Conservation (phyloP, 1,139 yeast species). For the Nakaseomyces nivariensis region DNA sequence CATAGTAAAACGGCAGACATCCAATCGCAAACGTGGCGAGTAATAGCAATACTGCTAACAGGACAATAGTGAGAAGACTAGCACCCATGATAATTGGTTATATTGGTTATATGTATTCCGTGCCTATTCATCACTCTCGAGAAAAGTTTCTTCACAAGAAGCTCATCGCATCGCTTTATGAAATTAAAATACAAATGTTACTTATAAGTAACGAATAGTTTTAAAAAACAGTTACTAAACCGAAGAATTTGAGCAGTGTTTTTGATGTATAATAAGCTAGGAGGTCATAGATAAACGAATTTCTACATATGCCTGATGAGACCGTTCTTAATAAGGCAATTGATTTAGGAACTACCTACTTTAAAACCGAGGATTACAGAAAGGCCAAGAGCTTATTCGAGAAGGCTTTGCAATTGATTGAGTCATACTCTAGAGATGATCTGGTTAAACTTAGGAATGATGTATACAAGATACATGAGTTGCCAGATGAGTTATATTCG, state of each 20-base stretch:
- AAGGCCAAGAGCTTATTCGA: constrained; percentile 23
- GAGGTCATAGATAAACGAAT: too few species aligned
- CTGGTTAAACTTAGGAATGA: constrained; percentile 11
- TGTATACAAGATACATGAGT: constrained; percentile 9
- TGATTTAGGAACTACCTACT: constrained; percentile 23
- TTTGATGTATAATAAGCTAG: too few species aligned
- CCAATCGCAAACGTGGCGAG: constrained; percentile 30
- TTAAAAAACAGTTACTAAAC: too few species aligned
- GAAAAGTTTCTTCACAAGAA: too few species aligned
- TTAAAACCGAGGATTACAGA: constrained; percentile 18
- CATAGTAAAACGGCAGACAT: constrained; percentile 28
- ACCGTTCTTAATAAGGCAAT: constrained; percentile 22
- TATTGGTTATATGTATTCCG: too few species aligned
- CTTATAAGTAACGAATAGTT: too few species aligned
- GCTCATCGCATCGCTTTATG: too few species aligned
- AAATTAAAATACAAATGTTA: too few species aligned
- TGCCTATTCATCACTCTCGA: too few species aligned
- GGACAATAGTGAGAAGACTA: constrained; percentile 10
- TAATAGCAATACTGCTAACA: constrained; percentile 14
- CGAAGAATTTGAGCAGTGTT: too few species aligned
- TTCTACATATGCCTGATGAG: constrained; percentile 7
- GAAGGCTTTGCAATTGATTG: constrained; percentile 20
- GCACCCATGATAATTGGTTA: background rate
- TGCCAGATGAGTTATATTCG: constrained; percentile 7
- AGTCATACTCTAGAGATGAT: constrained; percentile 17